These are phyloP conservation scores for Binderoboletus segoi DNA, from an alignment of 1,284 basidiomycete genomes.

Conservation along the genomic window DNA sequence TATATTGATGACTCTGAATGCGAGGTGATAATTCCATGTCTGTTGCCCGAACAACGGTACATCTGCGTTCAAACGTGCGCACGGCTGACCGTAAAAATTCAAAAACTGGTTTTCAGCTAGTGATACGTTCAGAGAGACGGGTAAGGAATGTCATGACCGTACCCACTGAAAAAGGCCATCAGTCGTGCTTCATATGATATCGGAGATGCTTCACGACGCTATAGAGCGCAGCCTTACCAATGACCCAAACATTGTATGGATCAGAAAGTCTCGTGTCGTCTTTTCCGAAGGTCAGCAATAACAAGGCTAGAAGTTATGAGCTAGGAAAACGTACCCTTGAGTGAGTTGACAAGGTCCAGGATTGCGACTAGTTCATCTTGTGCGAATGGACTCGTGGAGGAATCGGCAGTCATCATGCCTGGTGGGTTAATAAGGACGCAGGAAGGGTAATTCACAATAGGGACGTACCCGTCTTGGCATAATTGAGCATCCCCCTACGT, in stretches of 20 bases:
- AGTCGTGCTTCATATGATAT: not conserved
- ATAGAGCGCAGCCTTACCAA: not conserved
- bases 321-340: not conserved
- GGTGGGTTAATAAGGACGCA: not conserved
- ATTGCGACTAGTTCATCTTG: not conserved
- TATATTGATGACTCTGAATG: not conserved
- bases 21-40: constrained; percentile 7
- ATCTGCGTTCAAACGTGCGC: not conserved
- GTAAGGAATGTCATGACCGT: not conserved
- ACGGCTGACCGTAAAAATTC: not conserved
- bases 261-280: not conserved
- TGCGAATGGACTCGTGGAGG: constrained; percentile 22
- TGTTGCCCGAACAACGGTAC: constrained; percentile 6
- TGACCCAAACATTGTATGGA: not conserved
- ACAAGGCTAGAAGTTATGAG: not conserved
- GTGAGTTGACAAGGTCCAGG: not conserved
- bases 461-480: constrained; percentile 15
- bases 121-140: not conserved
- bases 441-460: not conserved
- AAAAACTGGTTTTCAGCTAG: not conserved
- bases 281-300: no score
- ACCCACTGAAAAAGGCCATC: not conserved
- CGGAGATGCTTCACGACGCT: no score
- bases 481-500: constrained; percentile 24
- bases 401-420: constrained; percentile 27